phyloP scores from a whole-genome alignment of 1,139 yeast species.

The Chernovozyma aurita region DNA sequence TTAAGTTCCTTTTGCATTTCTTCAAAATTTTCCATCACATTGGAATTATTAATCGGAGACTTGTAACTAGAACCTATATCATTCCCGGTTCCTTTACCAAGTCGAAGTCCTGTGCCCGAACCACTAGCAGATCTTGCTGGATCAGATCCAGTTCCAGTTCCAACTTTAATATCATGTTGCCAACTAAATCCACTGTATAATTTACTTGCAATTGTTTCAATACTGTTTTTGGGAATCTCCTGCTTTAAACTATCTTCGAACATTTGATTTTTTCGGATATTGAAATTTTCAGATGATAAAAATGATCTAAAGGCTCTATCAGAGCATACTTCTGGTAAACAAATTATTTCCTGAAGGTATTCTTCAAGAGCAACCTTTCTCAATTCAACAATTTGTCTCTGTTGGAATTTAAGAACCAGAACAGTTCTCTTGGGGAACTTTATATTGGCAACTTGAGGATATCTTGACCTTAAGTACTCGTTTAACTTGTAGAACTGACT shows the following conservation, averaged over 20 bases:
- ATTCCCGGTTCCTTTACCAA: background rate
- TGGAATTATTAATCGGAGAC: constrained; percentile 3
- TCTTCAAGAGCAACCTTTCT: constrained; percentile 58
- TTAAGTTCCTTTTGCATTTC: constrained; percentile 42
- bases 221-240: constrained; percentile 8
- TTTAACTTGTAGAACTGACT: constrained; percentile 77
- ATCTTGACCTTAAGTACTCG: constrained; percentile 53
- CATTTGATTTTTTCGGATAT: constrained; percentile 28
- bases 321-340: constrained; percentile 66
- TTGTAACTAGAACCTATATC: too few species aligned
- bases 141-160: background rate
- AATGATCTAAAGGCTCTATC: constrained; percentile 71
- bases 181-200: constrained; percentile 1
- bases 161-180: background rate
- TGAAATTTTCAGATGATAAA: constrained; percentile 68
- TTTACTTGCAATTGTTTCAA: constrained; percentile 39
- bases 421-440: constrained; percentile 62
- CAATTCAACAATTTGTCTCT: constrained; percentile 57
- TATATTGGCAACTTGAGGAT: constrained; percentile 46
- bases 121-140: background rate
- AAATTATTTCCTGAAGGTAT: constrained; percentile 56
- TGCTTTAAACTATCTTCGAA: constrained; percentile 20
- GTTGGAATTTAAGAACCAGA: constrained; percentile 64
- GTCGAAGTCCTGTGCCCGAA: background rate
- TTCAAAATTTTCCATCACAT: constrained; percentile 27